Evolutionary conservation across 2,329 filamentous ascomycete genomes (phyloP).

Genomic region (Scytalidium sp.): DNA sequence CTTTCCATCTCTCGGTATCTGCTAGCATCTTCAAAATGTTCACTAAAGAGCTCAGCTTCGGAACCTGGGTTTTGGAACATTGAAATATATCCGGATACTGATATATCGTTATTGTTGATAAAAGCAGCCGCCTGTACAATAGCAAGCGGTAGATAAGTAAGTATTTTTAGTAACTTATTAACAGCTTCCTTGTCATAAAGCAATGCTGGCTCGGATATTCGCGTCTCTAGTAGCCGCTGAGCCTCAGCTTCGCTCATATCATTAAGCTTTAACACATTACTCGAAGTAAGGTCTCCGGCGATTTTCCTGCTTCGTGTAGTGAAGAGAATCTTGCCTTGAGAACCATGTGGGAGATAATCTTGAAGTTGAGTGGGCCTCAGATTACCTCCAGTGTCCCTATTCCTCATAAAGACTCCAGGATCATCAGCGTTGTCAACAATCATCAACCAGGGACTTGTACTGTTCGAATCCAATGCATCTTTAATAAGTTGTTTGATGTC

Average conservation of each 20-base stretch:
- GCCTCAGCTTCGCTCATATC: conserved; percentile 28
- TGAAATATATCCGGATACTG: conserved; percentile 2
- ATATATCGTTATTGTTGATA: conserved; percentile 5
- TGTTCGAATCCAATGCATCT: conserved; percentile 5
- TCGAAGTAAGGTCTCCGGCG: conserved; percentile 14
- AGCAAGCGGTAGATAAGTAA: conserved; percentile 21
- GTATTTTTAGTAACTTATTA: conserved; percentile 23
- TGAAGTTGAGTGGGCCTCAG: conserved; percentile 1
- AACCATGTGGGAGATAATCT: conserved; percentile 3
- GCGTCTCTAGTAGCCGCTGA: conserved; percentile 17
- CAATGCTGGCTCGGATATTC: conserved; percentile 11
- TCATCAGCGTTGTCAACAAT: conserved; percentile 43
- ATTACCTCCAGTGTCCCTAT: neutral
- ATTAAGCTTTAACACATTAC: conserved; percentile 23
- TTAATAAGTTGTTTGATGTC: conserved; percentile 7
- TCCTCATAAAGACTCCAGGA: conserved; percentile 3
- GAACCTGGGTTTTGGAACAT: conserved; percentile 8
- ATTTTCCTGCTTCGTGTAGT: conserved; percentile 5
- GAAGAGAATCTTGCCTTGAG: conserved; percentile 3
- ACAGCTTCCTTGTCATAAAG: conserved; percentile 6
- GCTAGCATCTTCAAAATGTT: conserved; percentile 1
- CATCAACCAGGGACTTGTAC: conserved; percentile 32
- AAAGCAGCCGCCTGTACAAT: conserved; percentile 6
- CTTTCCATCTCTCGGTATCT: conserved; percentile 6
- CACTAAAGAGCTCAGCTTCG: conserved; percentile 2